Conservation (phyloP, 352 stramenopile species). For the Globisporangium recalcitrans region DNA sequence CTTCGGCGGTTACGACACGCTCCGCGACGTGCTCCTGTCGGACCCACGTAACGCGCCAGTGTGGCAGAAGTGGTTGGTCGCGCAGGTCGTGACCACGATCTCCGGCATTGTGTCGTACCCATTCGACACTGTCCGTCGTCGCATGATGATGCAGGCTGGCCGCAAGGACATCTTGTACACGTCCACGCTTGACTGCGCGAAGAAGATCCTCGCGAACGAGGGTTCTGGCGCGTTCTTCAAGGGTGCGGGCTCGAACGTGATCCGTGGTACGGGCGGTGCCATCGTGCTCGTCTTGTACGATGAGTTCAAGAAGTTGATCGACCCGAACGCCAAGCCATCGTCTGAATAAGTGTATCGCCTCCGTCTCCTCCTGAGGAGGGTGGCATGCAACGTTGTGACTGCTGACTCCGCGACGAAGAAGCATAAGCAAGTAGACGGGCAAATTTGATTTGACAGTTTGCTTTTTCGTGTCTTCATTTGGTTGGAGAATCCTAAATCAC, state of each 20-base stretch:
- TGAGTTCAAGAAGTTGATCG: constrained; percentile 94
- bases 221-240: constrained; percentile 97
- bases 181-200: constrained; percentile 94
- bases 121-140: constrained; percentile 93
- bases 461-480: background rate
- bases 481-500: background rate
- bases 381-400: no score
- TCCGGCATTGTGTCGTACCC: constrained; percentile 95
- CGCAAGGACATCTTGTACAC: constrained; percentile 97
- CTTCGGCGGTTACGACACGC: constrained; percentile 98
- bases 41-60: constrained; percentile 85
- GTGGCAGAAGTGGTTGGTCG: constrained; percentile 89
- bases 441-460: constrained; percentile 8
- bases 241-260: constrained; percentile 97
- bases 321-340: constrained; percentile 50
- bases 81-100: constrained; percentile 88
- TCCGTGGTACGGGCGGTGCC: constrained; percentile 97
- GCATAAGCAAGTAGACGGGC: constrained; percentile 12
- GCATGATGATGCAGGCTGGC: constrained; percentile 98
- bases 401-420: background rate
- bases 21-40: constrained; percentile 84
- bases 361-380: no score
- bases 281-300: constrained; percentile 99
- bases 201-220: constrained; percentile 97
- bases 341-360: constrained; percentile 32